Evolutionary conservation across 2,329 filamentous ascomycete species (phyloP).

Genomic region (Xylaria sp.): DNA sequence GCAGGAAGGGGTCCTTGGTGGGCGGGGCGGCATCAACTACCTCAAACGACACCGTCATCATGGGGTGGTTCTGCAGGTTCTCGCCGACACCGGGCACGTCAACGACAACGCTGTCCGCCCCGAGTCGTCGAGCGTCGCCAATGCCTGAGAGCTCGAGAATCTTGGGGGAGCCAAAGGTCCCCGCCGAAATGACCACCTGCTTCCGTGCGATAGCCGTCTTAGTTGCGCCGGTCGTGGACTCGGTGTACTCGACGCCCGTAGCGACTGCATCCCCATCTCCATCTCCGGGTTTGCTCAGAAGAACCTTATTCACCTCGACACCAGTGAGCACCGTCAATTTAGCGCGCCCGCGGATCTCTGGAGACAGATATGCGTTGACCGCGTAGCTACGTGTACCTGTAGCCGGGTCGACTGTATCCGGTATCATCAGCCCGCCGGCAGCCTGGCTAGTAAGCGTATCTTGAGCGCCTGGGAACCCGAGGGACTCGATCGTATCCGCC

Average conservation of each 20-base stretch:
- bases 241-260: conserved; percentile 6
- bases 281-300: neutral
- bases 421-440: no score
- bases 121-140: neutral
- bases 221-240: neutral
- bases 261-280: neutral
- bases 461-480: no score
- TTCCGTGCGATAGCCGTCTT: neutral
- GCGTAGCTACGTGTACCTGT: conserved; percentile 33
- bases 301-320: neutral
- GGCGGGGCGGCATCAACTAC: neutral
- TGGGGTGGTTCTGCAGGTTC: conserved; percentile 8
- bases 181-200: conserved; percentile 10
- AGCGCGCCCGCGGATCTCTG: neutral
- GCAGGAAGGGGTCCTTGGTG: neutral
- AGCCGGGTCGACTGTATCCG: neutral
- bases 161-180: neutral
- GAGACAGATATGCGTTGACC: conserved; percentile 33
- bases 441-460: no score
- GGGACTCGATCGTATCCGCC: no score
- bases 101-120: neutral
- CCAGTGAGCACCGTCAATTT: conserved; percentile 10
- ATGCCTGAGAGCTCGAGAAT: conserved; percentile 10
- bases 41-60: neutral
- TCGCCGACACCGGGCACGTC: neutral